Evolutionary conservation across 495 filamentous ascomycete species (phyloP), one percentile per base, ranked within the genome.

Genomic region (Aspergillus leporis): DNA sequence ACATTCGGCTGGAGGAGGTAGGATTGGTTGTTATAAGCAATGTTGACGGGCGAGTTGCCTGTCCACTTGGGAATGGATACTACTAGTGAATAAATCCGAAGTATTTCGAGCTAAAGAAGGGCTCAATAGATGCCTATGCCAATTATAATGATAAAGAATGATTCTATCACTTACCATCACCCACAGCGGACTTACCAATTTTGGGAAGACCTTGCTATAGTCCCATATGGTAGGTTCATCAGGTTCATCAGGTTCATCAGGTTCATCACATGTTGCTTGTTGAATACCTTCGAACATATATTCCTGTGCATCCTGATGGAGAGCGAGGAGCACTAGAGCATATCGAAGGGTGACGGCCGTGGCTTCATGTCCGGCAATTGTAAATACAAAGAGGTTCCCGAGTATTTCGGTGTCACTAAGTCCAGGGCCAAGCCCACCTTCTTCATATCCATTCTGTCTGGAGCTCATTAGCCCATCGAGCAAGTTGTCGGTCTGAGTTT

Each of bases 341-440:
- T 69, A 80, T 6, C 70, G 66, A 8, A 82, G 50, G 0, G 72
- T 69, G 21, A 70, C 74, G 0, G 80, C 71, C 5, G 77, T 76
- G 0, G 80, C 80, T 31, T 83, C 79, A 38, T 80, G 73, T 9
- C 80, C 80, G 4, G 80, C 80, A n/a, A 83, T 69, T 13, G 72
- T 75, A 55, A 78, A 74, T 3, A 81, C 61, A 47, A 80, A 81
- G 13, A 79, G 66, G 51, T 82, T 82, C 16, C 80, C 78, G 8
- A 71, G 60, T 13, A 82, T 68, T 36, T 83, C 79, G 4, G 64
- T 41, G 5, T 66, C 65, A 1, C 70, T 65, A 9, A 75, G 62
- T 0, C 64, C 34, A 64, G 48, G 10, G 65, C 54, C 22, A 3
- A 18, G 3, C n/a, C 41, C n/a, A 10, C 5, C 2, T 3, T 45